These are phyloP conservation scores for Papiliotrema flavescens DNA, from an alignment of 1,284 basidiomycete genomes.

Conservation along the genomic window DNA sequence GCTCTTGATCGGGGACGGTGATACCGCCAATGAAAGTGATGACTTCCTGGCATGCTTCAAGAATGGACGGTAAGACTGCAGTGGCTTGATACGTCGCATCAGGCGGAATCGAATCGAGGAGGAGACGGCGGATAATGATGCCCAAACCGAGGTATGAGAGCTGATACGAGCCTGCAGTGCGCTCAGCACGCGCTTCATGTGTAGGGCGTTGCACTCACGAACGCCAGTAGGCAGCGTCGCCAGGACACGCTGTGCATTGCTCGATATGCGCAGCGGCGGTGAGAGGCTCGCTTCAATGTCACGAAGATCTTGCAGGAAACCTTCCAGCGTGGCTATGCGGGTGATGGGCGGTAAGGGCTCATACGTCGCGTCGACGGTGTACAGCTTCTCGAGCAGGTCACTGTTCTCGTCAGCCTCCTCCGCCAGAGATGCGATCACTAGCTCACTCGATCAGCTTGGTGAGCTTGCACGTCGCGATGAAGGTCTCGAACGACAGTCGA, in stretches of 20 bases:
- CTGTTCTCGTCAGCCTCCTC: conserved; percentile 2
- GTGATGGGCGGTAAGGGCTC: conserved; percentile 7
- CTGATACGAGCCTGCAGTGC: conserved; percentile 25
- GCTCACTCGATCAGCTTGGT: conserved; percentile 18
- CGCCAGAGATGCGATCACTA: neutral
- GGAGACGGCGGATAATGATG: conserved; percentile 22
- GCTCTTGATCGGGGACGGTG: conserved; percentile 7
- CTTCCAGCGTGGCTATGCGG: conserved; percentile 19
- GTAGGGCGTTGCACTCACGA: conserved; percentile 12
- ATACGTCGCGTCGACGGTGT: conserved; percentile 17
- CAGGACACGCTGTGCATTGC: neutral
- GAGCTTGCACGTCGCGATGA: conserved; percentile 28
- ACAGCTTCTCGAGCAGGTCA: conserved; percentile 20
- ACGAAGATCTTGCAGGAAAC: conserved; percentile 15
- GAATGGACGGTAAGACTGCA: conserved; percentile 9
- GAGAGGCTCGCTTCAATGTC: conserved; percentile 18
- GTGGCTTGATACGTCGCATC: conserved; percentile 2
- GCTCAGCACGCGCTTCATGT: neutral
- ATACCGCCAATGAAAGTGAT: conserved; percentile 20
- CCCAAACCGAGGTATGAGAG: conserved; percentile 25
- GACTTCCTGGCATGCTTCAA: conserved; percentile 8
- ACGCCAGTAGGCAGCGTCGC: conserved; percentile 15
- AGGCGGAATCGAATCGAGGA: conserved; percentile 11
- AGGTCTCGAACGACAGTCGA: conserved; percentile 22
- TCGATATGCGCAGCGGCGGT: neutral